phyloP scores from a whole-genome alignment of 2,329 filamentous ascomycete species.

The Fusarium tupiense region DNA sequence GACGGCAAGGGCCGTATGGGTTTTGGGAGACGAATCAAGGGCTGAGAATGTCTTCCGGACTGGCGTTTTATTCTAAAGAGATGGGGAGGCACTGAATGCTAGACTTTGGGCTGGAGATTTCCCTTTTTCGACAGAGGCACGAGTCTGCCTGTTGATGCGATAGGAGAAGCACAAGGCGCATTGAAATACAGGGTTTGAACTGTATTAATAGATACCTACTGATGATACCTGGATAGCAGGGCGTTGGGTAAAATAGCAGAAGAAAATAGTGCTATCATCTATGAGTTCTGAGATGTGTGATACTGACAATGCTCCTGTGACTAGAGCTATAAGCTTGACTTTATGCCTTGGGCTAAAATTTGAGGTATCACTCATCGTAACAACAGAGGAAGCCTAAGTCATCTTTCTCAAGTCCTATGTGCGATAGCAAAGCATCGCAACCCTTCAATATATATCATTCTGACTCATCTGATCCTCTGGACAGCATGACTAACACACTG shows the following conservation, averaged over 20 bases:
- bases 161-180: slow-evolving; percentile 2
- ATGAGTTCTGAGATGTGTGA: not conserved
- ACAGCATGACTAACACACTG: not conserved
- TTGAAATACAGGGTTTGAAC: slow-evolving; percentile 25
- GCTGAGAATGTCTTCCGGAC: slow-evolving; percentile 62
- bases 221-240: slow-evolving; percentile 34
- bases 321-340: not conserved
- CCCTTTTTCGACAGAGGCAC: not conserved
- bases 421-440: not conserved
- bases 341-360: too few species aligned
- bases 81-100: slow-evolving; percentile 8
- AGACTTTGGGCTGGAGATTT: not conserved
- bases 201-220: slow-evolving; percentile 33
- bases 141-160: not conserved
- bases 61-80: slow-evolving; percentile 38
- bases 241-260: slow-evolving; percentile 22
- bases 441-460: not conserved
- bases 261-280: not conserved
- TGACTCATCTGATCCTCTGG: not conserved
- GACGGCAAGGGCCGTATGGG: slow-evolving; percentile 39
- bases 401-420: not conserved
- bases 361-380: not conserved
- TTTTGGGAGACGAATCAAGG: slow-evolving; percentile 61
- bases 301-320: not conserved
- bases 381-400: not conserved